phyloP scores from a whole-genome alignment of 257 asterid species.

The Solanum pinnatisectum region DNA sequence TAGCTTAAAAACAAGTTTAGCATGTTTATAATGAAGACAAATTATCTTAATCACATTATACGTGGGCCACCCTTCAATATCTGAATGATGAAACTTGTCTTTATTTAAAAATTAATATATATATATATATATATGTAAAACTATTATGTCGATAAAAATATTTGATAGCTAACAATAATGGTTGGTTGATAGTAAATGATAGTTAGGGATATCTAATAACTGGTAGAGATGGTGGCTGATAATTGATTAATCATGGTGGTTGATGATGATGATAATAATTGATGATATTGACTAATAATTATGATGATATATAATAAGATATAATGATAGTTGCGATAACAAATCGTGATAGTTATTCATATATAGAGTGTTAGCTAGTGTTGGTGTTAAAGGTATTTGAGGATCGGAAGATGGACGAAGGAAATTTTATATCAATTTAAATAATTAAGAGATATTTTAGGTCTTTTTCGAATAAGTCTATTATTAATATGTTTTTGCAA shows the following conservation, averaged over 20 bases:
- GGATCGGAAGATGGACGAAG: fast-evolving
- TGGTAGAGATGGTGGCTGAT: background rate
- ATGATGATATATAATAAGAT: background rate
- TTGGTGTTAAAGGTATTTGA: background rate
- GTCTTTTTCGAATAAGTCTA: fast-evolving
- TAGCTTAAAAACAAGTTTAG: background rate
- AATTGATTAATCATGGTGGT: background rate
- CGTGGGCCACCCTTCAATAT: background rate
- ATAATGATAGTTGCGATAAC: background rate
- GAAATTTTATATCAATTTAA: no score
- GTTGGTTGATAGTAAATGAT: background rate
- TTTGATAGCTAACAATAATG: background rate
- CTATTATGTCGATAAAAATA: background rate
- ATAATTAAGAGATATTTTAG: no score
- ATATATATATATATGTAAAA: background rate
- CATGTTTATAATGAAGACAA: background rate
- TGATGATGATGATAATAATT: background rate
- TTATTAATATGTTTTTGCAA: background rate
- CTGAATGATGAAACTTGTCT: background rate
- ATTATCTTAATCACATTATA: background rate
- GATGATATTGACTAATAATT: background rate
- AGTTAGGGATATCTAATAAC: background rate
- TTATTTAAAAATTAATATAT: background rate
- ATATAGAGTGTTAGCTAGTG: background rate
- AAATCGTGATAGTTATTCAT: no score